Base-by-base conservation (phyloP, 306 rosid species). In the Trifolium repens region DNA sequence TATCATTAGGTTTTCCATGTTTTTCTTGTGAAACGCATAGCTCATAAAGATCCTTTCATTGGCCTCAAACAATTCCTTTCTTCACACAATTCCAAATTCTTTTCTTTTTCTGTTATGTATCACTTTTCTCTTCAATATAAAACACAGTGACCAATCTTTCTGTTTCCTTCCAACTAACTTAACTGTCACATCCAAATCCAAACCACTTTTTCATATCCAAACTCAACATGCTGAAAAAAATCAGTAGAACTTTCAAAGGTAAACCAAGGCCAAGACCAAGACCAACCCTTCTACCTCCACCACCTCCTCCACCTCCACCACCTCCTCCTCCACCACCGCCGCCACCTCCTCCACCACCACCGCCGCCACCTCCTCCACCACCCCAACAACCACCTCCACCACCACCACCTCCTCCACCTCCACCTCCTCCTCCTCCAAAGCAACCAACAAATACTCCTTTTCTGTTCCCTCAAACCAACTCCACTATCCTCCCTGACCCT, bases 401-500 rank as follows among this genome's bases (percentile, higher is more conserved):
- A 0, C 52, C 78, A 0, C 52, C 75, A 0, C 72, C 72, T 0
- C 62, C 84, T 0, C 69, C 73, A 0, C 75, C 73, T 0, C 78
- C 74, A 0, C 57, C 64, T 0, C 67, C 63, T 0, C 40, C 76
- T 15, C 22, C 39, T 19, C 80, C 63, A n/a, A 27, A 40, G 43
- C 84, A 69, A 65, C 67, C 67, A 54, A 16, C 61, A 66, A 16
- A 63, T 12, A 22, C 84, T 13, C 91, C 91, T 1, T 91, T 87
- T 59, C 86, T 83, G 46, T 91, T 91, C 85, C 96, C 96, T 7
- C 76, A 49, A 79, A 67, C 74, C 11, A 52, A 85, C 13, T 90
- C 97, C 76, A 77, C 85, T 8, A 83, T 88, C 7, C 87, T 91
- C 73, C 96, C 97, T 9, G 91, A 91, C 49, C 98, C 98, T 65